Evolutionary conservation across 2,329 filamentous ascomycete species (phyloP), one percentile per base, ranked within the genome.

Genomic region (Pleomassaria siparia): DNA sequence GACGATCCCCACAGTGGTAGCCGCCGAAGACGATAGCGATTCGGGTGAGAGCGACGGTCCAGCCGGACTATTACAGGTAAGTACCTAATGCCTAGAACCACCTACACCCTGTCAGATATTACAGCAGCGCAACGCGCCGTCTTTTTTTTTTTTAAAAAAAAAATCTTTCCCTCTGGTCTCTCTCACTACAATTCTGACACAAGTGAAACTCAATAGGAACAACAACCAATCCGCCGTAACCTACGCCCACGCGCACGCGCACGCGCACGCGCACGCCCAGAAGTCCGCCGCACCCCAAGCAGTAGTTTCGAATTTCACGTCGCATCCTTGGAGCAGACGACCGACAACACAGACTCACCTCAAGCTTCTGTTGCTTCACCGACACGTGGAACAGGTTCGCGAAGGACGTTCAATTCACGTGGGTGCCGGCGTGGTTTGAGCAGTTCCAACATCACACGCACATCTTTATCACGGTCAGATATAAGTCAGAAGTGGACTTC

Each of bases 381-480:
- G 35, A 10, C 25, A 25, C 20, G 20, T 24, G 26, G 18, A 20
- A 25, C 22, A 20, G 20, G 22, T 9, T n/a, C 37, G 12, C 43
- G 39, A n/a, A 25, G 46, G 3, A 43, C 15, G 28, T 25, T 47
- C 2, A 45, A 47, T 20, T 22, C 45, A 5, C 43, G 37, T 20
- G 24, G 32, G 11, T 33, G 39, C 13, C 26, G 40, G 22, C 41
- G 39, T 2, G 46, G 33, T 32, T 44, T 46, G 39, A 43, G 18
- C 30, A 36, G 20, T 13, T 18, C 29, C 20, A 22, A 13, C 35
- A 13, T 24, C 15, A 37, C n/a, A n/a, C n/a, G n/a, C n/a, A n/a
- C 20, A 22, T 55, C 50, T 13, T 42, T 48, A 11, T 44, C 50
- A 15, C 44, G 39, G 43, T n/a, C 32, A n/a, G 18, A 33, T 21